Evolutionary conservation across 106 monocot genomes (phyloP), one percentile per base, ranked within the genome.

Genomic region (Narthecium ossifragum): DNA sequence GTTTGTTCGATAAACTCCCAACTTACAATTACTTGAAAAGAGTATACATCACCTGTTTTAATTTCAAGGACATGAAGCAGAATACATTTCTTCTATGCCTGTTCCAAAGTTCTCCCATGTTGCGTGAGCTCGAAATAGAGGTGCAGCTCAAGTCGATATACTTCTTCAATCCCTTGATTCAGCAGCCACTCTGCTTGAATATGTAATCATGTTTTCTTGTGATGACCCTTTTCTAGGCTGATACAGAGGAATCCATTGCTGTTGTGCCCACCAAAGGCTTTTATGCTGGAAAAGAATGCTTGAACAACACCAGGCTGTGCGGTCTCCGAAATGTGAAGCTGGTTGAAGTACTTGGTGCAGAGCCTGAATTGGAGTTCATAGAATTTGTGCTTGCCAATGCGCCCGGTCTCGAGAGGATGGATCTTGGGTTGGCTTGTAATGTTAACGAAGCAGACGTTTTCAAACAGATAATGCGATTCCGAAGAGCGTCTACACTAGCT

Each of bases 181-280:
- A 43, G 43, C 18, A 37, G 15, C n/a, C n/a, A n/a, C n/a, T n/a
- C n/a, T n/a, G n/a, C n/a, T n/a, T n/a, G 24, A 27, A 3, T 52
- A 7, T 23, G 6, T 21, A 8, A 11, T 0, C 52, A 25, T 52
- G 24, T 48, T 15, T 14, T 48, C 48, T 48, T 48, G 48, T 48
- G n/a, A 5, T 14, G 6, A 5, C 22, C 22, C 5, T 55, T 13
- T 30, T 62, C 47, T 32, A 62, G 62, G 47, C 49, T 31, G 62
- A 62, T 23, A 31, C 62, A 22, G 62, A 62, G 21, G 49, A 62
- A 7, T 62, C 62, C 13, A 62, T 62, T 30, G 62, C 62, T 12
- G 33, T 47, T 21, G 32, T 49, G 13, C 62, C 62, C 3, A 25
- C 50, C 26, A 25, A 21, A 51, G 26, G 50, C 50, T 51, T 51